These are phyloP conservation scores for Vigna unguiculata DNA, from an alignment of 306 rosid genomes.

Conservation along the genomic window DNA sequence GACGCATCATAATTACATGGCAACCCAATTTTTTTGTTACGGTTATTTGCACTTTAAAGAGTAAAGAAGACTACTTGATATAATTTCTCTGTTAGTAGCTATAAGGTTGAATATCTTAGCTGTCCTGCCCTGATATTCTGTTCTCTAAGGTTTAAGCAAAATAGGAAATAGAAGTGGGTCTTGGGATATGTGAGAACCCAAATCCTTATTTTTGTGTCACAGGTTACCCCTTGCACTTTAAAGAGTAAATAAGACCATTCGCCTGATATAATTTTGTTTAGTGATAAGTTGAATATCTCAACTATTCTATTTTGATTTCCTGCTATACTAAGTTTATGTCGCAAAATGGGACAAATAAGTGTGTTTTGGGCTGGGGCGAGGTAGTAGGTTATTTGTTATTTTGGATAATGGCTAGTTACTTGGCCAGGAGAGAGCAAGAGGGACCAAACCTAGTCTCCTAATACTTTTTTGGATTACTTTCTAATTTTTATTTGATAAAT, in stretches of 20 bases:
- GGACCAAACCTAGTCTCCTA: conserved; percentile 1
- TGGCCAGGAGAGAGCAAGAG: conserved; percentile 35
- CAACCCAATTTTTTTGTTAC: neutral
- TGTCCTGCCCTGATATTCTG: too few relatives aligned
- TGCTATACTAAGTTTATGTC: conserved; percentile 14
- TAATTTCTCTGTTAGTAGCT: conserved; percentile 6
- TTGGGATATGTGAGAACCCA: neutral
- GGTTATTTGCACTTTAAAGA: conserved; percentile 3
- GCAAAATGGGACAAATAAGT: neutral
- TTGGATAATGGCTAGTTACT: conserved; percentile 30
- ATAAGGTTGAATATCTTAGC: conserved; percentile 12
- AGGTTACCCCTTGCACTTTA: conserved; percentile 6
- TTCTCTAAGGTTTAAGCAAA: too few relatives aligned
- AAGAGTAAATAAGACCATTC: conserved; percentile 27
- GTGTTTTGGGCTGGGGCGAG: neutral
- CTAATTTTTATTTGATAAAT: conserved; percentile 14
- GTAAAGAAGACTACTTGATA: conserved; percentile 29
- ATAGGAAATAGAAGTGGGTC: too few relatives aligned
- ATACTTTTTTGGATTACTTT: conserved; percentile 7
- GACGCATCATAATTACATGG: neutral
- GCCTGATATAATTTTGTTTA: conserved; percentile 21
- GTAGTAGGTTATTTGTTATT: neutral
- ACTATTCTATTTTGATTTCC: conserved; percentile 9
- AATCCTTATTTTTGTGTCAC: conserved; percentile 4
- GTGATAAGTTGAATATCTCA: conserved; percentile 24